Conservation (phyloP, 805 yeast species). For the Barnettozyma pratensis region DNA sequence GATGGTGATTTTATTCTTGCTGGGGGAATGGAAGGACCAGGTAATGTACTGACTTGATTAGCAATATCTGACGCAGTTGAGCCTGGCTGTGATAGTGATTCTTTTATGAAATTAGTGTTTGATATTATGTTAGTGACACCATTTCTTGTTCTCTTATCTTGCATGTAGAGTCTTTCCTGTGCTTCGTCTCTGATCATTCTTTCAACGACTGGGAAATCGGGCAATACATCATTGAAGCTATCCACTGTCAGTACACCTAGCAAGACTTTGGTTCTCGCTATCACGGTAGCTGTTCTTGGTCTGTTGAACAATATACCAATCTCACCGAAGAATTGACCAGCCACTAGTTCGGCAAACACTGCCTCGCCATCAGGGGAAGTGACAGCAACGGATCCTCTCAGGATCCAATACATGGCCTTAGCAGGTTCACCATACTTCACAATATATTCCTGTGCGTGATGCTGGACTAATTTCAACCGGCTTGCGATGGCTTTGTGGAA, state of each 20-base stretch:
- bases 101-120: slow-evolving; percentile 3
- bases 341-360: slow-evolving; percentile 60
- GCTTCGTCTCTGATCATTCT: slow-evolving; percentile 72
- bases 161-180: slow-evolving; percentile 69
- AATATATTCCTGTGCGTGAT: slow-evolving; percentile 64
- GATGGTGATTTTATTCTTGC: slow-evolving; percentile 10
- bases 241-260: slow-evolving; percentile 66
- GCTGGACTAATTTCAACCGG: slow-evolving; percentile 52
- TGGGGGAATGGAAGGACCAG: slow-evolving; percentile 39
- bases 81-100: slow-evolving; percentile 5
- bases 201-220: slow-evolving; percentile 61
- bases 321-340: slow-evolving; percentile 75
- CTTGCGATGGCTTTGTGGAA: slow-evolving; percentile 58
- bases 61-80: slow-evolving; percentile 28
- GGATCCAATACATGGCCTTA: slow-evolving; percentile 73
- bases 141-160: slow-evolving; percentile 51
- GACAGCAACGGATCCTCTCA: slow-evolving; percentile 72
- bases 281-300: slow-evolving; percentile 76
- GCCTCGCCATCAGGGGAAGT: slow-evolving; percentile 76
- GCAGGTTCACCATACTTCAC: slow-evolving; percentile 70
- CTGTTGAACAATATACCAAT: slow-evolving; percentile 71
- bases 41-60: slow-evolving; percentile 28
- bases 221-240: slow-evolving; percentile 51
- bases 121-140: slow-evolving; percentile 31
- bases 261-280: slow-evolving; percentile 61